phyloP scores from a whole-genome alignment of 2,329 filamentous ascomycete genomes.

The Mycogone perniciosa region DNA sequence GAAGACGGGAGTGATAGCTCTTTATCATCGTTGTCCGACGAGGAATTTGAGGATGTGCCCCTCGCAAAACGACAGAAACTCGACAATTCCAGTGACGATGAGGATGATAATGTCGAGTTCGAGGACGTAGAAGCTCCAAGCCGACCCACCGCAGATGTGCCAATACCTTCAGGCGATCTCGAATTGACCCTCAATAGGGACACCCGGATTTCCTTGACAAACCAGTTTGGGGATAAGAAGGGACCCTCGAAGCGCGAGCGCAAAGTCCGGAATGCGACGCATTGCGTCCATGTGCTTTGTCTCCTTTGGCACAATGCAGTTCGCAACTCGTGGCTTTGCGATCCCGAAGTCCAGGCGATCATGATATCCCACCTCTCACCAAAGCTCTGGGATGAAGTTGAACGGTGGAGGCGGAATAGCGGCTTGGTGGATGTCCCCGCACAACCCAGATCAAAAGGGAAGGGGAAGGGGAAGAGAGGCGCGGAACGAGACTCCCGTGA shows the following conservation, averaged over 20 bases:
- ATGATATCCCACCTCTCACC: slow-evolving; percentile 67
- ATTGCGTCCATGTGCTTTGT: slow-evolving; percentile 82
- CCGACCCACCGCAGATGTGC: slow-evolving; percentile 40
- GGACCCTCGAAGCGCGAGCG: slow-evolving; percentile 81
- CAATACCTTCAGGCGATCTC: slow-evolving; percentile 57
- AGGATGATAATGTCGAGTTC: slow-evolving; percentile 47
- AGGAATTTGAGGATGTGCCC: slow-evolving; percentile 46
- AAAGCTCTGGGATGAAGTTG: slow-evolving; percentile 63
- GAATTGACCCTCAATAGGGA: slow-evolving; percentile 64
- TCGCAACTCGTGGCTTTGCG: slow-evolving; percentile 77
- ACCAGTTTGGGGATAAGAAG: slow-evolving; percentile 63
- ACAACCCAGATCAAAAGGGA: slow-evolving; percentile 24
- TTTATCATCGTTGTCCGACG: slow-evolving; percentile 49
- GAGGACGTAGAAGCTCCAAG: slow-evolving; percentile 60
- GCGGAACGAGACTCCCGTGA: slow-evolving; percentile 42
- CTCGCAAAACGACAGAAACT: slow-evolving; percentile 36
- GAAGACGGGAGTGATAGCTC: slow-evolving; percentile 42
- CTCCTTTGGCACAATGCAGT: slow-evolving; percentile 86
- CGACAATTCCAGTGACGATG: slow-evolving; percentile 23
- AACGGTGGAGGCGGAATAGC: slow-evolving; percentile 64
- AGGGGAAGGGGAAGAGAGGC: slow-evolving; percentile 18
- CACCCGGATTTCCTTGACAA: slow-evolving; percentile 53
- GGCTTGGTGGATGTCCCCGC: slow-evolving; percentile 47
- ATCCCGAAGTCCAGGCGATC: slow-evolving; percentile 66
- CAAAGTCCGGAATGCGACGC: slow-evolving; percentile 68